Evolutionary conservation across 208 protist genomes (phyloP).

Genomic region (Phytomonas francai): DNA sequence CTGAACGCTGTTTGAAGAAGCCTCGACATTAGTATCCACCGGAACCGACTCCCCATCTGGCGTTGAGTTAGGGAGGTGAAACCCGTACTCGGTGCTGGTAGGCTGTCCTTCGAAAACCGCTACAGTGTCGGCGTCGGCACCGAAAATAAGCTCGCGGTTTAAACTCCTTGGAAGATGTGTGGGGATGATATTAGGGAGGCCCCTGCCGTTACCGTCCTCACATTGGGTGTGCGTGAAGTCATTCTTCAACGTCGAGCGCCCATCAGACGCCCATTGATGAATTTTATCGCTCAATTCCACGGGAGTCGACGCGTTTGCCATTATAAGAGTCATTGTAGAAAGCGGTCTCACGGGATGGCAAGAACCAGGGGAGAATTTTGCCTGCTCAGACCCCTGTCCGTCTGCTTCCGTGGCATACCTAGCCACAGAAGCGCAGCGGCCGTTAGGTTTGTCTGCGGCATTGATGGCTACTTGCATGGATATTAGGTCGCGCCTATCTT

Average conservation of each 20-base stretch:
- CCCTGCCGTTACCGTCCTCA: not conserved
- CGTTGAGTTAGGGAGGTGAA: not conserved
- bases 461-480: not conserved
- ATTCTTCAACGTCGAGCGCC: not conserved
- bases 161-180: not conserved
- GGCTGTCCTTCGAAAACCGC: not conserved
- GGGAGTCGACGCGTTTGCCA: not conserved
- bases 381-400: not conserved
- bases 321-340: not conserved
- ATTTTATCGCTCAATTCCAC: not conserved
- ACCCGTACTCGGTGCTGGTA: not conserved
- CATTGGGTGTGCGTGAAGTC: not conserved
- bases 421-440: no score
- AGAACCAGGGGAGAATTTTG: not conserved
- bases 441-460: no score
- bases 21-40: not conserved
- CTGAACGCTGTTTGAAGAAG: not conserved
- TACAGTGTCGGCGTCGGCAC: not conserved
- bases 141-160: not conserved
- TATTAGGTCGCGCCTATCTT: constrained; percentile 15
- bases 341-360: not conserved
- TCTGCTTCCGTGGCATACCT: not conserved
- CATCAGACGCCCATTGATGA: not conserved
- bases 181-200: not conserved
- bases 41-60: not conserved